These are phyloP conservation scores for Trametes sp. DNA, from an alignment of 1,284 basidiomycete species.

Conservation along the genomic window DNA sequence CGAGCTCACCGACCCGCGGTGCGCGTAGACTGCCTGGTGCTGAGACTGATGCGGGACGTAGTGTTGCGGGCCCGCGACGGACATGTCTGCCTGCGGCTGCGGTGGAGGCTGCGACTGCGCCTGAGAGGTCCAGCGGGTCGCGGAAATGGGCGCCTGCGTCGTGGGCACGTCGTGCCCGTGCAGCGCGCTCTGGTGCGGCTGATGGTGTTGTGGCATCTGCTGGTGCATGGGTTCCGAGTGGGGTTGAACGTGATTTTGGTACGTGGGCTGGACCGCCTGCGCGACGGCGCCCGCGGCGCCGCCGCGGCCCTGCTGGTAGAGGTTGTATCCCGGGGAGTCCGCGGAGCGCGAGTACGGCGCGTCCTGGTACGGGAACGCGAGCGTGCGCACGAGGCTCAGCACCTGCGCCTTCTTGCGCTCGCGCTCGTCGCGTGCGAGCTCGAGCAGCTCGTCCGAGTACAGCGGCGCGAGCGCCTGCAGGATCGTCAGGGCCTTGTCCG, in stretches of 20 bases:
- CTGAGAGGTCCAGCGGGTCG: slow-evolving; percentile 35
- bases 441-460: slow-evolving; percentile 65
- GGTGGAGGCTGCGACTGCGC: slow-evolving; percentile 18
- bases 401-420: slow-evolving; percentile 67
- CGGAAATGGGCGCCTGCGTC: slow-evolving; percentile 37
- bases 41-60: slow-evolving; percentile 15
- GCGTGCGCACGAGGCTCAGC: slow-evolving; percentile 69
- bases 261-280: slow-evolving; percentile 4
- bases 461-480: slow-evolving; percentile 72
- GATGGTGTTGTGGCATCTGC: not conserved
- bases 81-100: not conserved
- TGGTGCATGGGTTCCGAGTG: slow-evolving; percentile 12
- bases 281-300: slow-evolving; percentile 6
- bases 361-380: slow-evolving; percentile 83
- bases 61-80: not conserved
- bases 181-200: slow-evolving; percentile 1
- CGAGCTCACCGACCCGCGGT: slow-evolving; percentile 3
- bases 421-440: slow-evolving; percentile 51
- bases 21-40: slow-evolving; percentile 18
- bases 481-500: slow-evolving; percentile 76
- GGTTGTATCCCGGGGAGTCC: slow-evolving; percentile 33
- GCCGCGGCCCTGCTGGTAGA: slow-evolving; percentile 15
- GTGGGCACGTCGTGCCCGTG: slow-evolving; percentile 18
- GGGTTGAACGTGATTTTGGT: slow-evolving; percentile 12
- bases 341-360: slow-evolving; percentile 50